Conservation (phyloP, 129 eudicot genomes). For the Rutidosis leptorrhynchoides region DNA sequence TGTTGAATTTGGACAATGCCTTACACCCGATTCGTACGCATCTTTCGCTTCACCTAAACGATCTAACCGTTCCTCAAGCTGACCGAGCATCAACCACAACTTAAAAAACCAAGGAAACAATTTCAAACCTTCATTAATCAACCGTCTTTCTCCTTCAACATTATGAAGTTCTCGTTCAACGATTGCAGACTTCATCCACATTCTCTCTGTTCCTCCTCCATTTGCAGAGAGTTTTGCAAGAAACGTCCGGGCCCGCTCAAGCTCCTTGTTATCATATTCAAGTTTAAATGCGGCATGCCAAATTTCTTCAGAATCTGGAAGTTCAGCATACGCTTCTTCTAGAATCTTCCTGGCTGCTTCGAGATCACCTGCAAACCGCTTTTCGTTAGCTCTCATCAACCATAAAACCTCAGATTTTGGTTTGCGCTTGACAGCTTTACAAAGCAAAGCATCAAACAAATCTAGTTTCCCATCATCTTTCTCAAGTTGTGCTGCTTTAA, state of each 20-base stretch:
- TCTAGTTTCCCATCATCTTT: conserved; percentile 89
- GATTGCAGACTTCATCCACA: conserved; percentile 98
- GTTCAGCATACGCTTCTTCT: conserved; percentile 86
- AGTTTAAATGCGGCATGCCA: conserved; percentile 98
- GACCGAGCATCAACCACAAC: conserved; percentile 91
- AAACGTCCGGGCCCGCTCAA: conserved; percentile 78
- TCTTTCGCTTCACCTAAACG: conserved; percentile 51
- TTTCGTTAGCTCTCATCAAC: conserved; percentile 97
- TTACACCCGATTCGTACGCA: conserved; percentile 62
- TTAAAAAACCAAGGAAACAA: conserved; percentile 77
- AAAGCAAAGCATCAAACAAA: conserved; percentile 75
- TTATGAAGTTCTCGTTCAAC: conserved; percentile 87
- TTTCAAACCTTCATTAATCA: conserved; percentile 75
- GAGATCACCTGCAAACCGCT: conserved; percentile 97
- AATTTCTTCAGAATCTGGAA: conserved; percentile 85
- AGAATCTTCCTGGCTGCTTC: conserved; percentile 83
- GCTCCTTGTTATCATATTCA: conserved; percentile 88
- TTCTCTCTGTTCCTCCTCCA: conserved; percentile 73
- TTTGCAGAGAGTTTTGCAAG: conserved; percentile 91
- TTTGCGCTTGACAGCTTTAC: conserved; percentile 75
- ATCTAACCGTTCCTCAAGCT: conserved; percentile 71
- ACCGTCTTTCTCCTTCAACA: conserved; percentile 55
- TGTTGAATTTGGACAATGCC: conserved; percentile 60
- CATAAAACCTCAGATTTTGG: conserved; percentile 92
- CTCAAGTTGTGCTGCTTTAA: conserved; percentile 94